A percentile compares a stretch with the other conserved stretches of the same genome.
Conservation (phyloP, 352 stramenopile species). For the Phytophthora crassamura region DNA sequence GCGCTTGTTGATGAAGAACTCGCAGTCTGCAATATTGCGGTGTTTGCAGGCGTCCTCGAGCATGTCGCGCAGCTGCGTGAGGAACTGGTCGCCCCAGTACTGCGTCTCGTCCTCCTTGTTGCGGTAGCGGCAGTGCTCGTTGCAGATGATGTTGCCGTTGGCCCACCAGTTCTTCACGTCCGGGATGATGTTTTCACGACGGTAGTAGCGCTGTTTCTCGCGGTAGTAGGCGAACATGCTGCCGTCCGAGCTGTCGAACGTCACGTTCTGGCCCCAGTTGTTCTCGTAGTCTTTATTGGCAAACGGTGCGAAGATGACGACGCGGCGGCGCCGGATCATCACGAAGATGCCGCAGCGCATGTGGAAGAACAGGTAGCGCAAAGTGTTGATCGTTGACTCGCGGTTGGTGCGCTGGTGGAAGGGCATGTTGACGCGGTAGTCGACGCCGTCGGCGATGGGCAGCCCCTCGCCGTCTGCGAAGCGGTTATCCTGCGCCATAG, state of each 20-base stretch:
- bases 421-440: slow-evolving; percentile 91
- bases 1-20: slow-evolving; percentile 99
- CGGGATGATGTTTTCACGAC: slow-evolving; percentile 81
- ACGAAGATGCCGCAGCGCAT: slow-evolving; percentile 99
- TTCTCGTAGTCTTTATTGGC: slow-evolving; percentile 98
- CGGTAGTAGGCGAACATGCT: slow-evolving; percentile 93
- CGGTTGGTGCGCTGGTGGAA: slow-evolving; percentile 92
- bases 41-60: slow-evolving; percentile 96
- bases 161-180: slow-evolving; percentile 97
- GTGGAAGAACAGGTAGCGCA: slow-evolving; percentile 98
- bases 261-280: slow-evolving; percentile 94
- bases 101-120: slow-evolving; percentile 93
- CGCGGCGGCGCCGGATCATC: slow-evolving; percentile 95
- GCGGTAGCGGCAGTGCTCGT: slow-evolving; percentile 92
- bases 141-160: slow-evolving; percentile 99
- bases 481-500: slow-evolving; percentile 61
- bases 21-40: slow-evolving; percentile 96
- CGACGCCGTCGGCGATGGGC: slow-evolving; percentile 62
- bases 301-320: slow-evolving; percentile 98
- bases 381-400: slow-evolving; percentile 93
- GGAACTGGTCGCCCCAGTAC: slow-evolving; percentile 98
- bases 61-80: slow-evolving; percentile 97
- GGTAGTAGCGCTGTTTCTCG: slow-evolving; percentile 83
- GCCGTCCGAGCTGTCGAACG: slow-evolving; percentile 90
- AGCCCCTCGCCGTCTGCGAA: slow-evolving; percentile 66